Percentiles rank a stretch among this genome's conserved stretches.
Conservation (phyloP, 495 filamentous ascomycete genomes). For the Barbatosphaeria neglecta region DNA sequence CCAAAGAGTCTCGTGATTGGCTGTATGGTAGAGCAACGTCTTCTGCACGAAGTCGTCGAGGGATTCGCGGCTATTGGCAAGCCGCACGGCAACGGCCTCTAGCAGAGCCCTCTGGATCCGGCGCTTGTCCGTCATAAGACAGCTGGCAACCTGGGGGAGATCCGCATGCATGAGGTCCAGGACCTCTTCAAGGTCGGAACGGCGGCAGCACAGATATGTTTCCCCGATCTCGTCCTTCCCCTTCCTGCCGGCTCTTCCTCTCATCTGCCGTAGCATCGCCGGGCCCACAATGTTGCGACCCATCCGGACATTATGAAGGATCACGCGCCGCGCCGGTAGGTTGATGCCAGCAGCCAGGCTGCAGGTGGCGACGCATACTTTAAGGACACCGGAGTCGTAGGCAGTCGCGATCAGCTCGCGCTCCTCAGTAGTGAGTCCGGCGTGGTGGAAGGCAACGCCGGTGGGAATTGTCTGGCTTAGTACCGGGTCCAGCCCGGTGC, state of each 20-base stretch:
- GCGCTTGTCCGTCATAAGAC: conserved; percentile 54
- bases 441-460: conserved; percentile 73
- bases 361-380: conserved; percentile 69
- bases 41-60: conserved; percentile 60
- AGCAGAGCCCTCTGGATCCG: conserved; percentile 65
- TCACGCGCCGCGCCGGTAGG: conserved; percentile 57
- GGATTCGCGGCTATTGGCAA: conserved; percentile 57
- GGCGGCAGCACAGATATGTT: conserved; percentile 66
- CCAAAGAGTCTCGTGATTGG: conserved; percentile 27
- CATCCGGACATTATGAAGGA: conserved; percentile 69
- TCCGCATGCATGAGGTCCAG: conserved; percentile 63
- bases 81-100: conserved; percentile 59
- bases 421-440: conserved; percentile 71
- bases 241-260: conserved; percentile 71
- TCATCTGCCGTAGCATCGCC: conserved; percentile 76
- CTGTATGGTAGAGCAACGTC: conserved; percentile 53
- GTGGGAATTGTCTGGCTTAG: conserved; percentile 51
- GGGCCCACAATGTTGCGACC: conserved; percentile 66
- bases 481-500: conserved; percentile 54
- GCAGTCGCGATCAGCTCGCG: conserved; percentile 61
- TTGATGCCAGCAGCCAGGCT: conserved; percentile 82
- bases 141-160: conserved; percentile 59
- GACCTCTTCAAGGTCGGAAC: conserved; percentile 56
- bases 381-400: conserved; percentile 59
- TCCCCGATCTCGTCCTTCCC: conserved; percentile 74